Conservation (phyloP, 1,284 basidiomycete genomes). For the Psilocybe mexicana region DNA sequence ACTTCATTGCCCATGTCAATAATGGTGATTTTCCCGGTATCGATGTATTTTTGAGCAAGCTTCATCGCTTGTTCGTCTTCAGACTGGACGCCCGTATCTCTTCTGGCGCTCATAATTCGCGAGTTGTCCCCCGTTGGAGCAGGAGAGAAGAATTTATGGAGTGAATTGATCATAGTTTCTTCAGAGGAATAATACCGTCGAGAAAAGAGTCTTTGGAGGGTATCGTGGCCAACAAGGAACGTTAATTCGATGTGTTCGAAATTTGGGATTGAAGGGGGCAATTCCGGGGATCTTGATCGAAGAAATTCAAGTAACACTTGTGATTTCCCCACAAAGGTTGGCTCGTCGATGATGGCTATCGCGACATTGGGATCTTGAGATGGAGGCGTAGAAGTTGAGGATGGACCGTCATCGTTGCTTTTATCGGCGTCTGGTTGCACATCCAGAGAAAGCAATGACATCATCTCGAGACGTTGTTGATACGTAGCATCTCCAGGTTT, state of each 20-base stretch:
- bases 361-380: conserved; percentile 56
- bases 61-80: conserved; percentile 21
- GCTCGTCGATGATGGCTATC: conserved; percentile 83
- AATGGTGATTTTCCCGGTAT: conserved; percentile 51
- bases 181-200: conserved; percentile 71
- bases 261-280: conserved; percentile 16
- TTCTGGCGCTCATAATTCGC: conserved; percentile 70
- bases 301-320: conserved; percentile 58
- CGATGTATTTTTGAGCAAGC: conserved; percentile 51
- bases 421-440: conserved; percentile 29
- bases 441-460: conserved; percentile 63
- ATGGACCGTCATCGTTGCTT: background rate
- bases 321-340: conserved; percentile 88
- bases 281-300: conserved; percentile 34
- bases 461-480: conserved; percentile 81
- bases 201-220: conserved; percentile 82
- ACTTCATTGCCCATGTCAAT: conserved; percentile 61
- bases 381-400: conserved; percentile 1
- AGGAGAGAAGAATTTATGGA: conserved; percentile 64
- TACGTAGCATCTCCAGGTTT: conserved; percentile 74
- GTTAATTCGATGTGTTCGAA: conserved; percentile 43
- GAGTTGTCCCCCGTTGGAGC: conserved; percentile 57
- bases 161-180: conserved; percentile 54
- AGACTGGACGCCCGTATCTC: conserved; percentile 30
- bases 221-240: conserved; percentile 87